These are phyloP conservation scores for Penicillium maclennaniae DNA, from an alignment of 495 filamentous ascomycete species.

Conservation along the genomic window DNA sequence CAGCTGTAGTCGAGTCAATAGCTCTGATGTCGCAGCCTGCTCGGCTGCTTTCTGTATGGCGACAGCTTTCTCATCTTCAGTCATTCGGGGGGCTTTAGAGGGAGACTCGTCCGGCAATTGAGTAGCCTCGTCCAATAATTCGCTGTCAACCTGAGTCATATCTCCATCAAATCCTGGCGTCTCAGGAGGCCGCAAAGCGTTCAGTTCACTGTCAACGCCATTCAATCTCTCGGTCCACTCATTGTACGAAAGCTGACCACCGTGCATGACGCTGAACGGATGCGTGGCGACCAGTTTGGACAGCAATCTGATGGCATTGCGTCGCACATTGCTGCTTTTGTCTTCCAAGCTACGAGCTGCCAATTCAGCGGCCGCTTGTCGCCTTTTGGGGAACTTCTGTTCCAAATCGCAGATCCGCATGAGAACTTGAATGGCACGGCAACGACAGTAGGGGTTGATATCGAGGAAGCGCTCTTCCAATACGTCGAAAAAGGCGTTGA, in stretches of 20 bases:
- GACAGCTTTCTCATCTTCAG: conserved; percentile 52
- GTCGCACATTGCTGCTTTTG: conserved; percentile 94
- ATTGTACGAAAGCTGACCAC: conserved; percentile 73
- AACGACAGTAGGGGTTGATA: conserved; percentile 94
- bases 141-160: conserved; percentile 63
- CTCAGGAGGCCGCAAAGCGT: conserved; percentile 72
- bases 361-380: conserved; percentile 80
- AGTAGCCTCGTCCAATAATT: conserved; percentile 85
- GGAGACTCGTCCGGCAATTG: conserved; percentile 64
- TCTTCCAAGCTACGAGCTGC: conserved; percentile 88
- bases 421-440: conserved; percentile 88
- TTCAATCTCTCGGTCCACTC: conserved; percentile 82
- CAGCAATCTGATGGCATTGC: conserved; percentile 91
- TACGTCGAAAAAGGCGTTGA: conserved; percentile 95
- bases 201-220: conserved; percentile 74
- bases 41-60: conserved; percentile 65
- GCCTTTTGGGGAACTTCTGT: conserved; percentile 88
- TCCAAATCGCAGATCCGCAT: conserved; percentile 87
- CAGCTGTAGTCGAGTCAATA: conserved; percentile 77
- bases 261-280: conserved; percentile 89
- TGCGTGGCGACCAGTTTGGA: conserved; percentile 86
- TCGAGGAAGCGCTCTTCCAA: conserved; percentile 95
- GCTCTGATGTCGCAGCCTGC: conserved; percentile 68
- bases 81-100: conserved; percentile 58
- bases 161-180: conserved; percentile 68